phyloP scores from a whole-genome alignment of 768 basidiomycete genomes.

The Tricholoma furcatifolium region DNA sequence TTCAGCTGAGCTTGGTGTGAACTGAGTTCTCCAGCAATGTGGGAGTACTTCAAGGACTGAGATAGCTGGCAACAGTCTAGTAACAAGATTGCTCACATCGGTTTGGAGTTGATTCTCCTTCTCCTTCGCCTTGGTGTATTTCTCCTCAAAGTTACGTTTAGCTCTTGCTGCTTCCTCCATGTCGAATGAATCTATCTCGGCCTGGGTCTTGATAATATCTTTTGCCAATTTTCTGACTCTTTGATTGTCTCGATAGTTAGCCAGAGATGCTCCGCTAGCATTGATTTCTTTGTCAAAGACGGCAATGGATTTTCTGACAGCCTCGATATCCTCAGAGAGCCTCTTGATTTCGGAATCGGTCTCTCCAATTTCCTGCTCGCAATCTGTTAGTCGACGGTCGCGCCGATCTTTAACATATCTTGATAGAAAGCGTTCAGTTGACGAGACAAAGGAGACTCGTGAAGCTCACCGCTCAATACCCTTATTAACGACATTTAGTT shows the following conservation, averaged over 20 bases:
- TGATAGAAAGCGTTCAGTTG: background rate
- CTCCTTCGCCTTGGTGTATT: conserved; percentile 69
- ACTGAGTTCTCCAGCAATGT: conserved; percentile 79
- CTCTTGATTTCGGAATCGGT: conserved; percentile 37
- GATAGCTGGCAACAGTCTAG: background rate
- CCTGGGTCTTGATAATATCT: conserved; percentile 66
- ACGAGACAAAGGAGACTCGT: background rate
- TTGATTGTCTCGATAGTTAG: conserved; percentile 81
- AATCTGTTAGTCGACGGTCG: conserved; percentile 58
- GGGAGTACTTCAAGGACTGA: conserved; percentile 57
- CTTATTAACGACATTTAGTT: conserved; percentile 58
- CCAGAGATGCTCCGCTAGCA: conserved; percentile 65
- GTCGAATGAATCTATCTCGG: conserved; percentile 72
- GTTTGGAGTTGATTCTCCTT: conserved; percentile 71
- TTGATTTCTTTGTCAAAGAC: conserved; percentile 77
- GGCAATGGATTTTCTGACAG: conserved; percentile 41
- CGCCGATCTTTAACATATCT: conserved; percentile 79
- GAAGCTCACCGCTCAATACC: conserved; percentile 58
- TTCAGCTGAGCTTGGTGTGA: conserved; percentile 68
- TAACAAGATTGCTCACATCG: conserved; percentile 43
- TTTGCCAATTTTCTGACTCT: conserved; percentile 66
- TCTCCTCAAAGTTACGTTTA: conserved; percentile 78
- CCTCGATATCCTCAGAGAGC: conserved; percentile 35
- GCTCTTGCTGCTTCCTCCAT: conserved; percentile 86
- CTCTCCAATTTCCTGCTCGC: conserved; percentile 49